Conservation (phyloP, 2,329 filamentous ascomycete species). For the Orbilia brochopaga region DNA sequence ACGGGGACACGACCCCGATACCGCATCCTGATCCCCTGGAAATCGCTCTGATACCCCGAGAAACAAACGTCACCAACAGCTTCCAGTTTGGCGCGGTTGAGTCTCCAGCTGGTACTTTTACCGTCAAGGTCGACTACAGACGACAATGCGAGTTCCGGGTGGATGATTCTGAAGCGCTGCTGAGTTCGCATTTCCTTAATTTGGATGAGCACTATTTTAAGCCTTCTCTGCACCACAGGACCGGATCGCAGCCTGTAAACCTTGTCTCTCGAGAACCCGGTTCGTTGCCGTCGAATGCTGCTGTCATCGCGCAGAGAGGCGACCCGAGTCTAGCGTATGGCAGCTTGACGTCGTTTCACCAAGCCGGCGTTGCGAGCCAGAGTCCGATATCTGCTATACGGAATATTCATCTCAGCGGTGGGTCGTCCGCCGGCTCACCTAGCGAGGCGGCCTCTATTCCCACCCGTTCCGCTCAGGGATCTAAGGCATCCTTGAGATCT, state of each 20-base stretch:
- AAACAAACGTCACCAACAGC: slow-evolving; percentile 70
- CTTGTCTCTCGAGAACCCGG: slow-evolving; percentile 66
- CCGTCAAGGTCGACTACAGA: slow-evolving; percentile 80
- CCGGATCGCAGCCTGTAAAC: slow-evolving; percentile 55
- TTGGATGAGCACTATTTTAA: slow-evolving; percentile 86
- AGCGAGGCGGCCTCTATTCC: slow-evolving; percentile 62
- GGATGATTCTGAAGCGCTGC: slow-evolving; percentile 84
- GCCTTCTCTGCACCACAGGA: slow-evolving; percentile 70
- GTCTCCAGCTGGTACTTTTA: slow-evolving; percentile 82
- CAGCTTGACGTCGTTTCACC: slow-evolving; percentile 85
- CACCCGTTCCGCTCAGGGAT: slow-evolving; percentile 60
- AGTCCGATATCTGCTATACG: slow-evolving; percentile 85
- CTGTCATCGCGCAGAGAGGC: slow-evolving; percentile 60
- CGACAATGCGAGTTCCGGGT: slow-evolving; percentile 88
- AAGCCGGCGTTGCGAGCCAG: slow-evolving; percentile 74
- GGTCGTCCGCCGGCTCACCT: slow-evolving; percentile 63
- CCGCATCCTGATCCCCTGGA: slow-evolving; percentile 72
- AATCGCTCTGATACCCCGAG: slow-evolving; percentile 71
- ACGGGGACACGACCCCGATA: slow-evolving; percentile 64
- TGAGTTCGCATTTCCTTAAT: slow-evolving; percentile 93
- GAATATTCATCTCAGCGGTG: slow-evolving; percentile 65
- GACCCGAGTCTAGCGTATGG: slow-evolving; percentile 83
- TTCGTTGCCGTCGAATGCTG: slow-evolving; percentile 72
- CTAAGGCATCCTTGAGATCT: slow-evolving; percentile 62
- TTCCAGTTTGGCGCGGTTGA: slow-evolving; percentile 84